Evolutionary conservation across 371 early-diverging fungal species (phyloP).

Genomic region (Mycotypha africana): DNA sequence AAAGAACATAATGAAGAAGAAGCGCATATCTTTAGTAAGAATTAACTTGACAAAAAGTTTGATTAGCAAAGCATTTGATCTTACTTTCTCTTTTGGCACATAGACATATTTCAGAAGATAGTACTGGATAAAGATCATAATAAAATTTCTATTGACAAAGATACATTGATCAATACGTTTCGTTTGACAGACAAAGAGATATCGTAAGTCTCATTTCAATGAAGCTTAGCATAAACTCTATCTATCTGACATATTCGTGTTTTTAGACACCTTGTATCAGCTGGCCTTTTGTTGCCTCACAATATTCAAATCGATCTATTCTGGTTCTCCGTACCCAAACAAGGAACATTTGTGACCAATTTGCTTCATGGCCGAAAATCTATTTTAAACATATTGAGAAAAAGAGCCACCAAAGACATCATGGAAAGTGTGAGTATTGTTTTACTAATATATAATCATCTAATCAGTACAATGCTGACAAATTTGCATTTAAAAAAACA

Average conservation of each 20-base stretch:
- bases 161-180: background rate
- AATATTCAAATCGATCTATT: constrained; percentile 4
- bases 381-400: constrained; percentile 14
- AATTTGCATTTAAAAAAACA: background rate
- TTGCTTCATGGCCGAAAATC: constrained; percentile 11
- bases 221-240: background rate
- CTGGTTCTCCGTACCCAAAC: constrained; percentile 17
- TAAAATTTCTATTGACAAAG: constrained; percentile 5
- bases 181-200: constrained; percentile 4
- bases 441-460: background rate
- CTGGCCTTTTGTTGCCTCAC: constrained; percentile 15
- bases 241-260: background rate
- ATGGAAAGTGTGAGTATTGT: constrained; percentile 12
- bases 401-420: constrained; percentile 16
- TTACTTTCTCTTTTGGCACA: no score
- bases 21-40: no score
- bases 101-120: constrained; percentile 10
- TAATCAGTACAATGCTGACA: background rate
- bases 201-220: constrained; percentile 9
- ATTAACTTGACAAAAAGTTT: no score
- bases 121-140: constrained; percentile 1
- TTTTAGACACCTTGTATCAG: constrained; percentile 8
- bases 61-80: background rate
- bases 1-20: background rate
- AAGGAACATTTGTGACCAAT: constrained; percentile 20